These are phyloP conservation scores for Protea cynaroides DNA, from an alignment of 164 flowering plant species.

Conservation along the genomic window DNA sequence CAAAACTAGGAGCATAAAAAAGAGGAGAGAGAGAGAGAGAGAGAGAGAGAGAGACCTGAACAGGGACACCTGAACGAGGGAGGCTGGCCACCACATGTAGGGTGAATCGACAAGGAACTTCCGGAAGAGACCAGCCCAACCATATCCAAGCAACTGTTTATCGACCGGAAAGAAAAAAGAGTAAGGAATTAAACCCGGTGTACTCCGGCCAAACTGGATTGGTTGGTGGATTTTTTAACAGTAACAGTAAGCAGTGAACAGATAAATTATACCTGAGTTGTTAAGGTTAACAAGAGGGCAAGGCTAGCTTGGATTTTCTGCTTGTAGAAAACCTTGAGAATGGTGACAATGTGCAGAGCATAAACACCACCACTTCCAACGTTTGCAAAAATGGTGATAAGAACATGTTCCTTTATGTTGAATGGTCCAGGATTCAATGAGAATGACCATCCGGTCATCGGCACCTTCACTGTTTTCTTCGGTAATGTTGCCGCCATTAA, in stretches of 20 bases:
- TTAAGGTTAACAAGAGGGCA: too few species aligned
- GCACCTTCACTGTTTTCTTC: too few species aligned
- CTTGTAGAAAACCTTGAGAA: too few species aligned
- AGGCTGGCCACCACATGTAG: slow-evolving; percentile 43
- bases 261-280: too few species aligned
- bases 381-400: slow-evolving; percentile 48
- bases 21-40: not conserved
- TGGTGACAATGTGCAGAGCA: too few species aligned
- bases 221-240: too few species aligned
- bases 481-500: too few species aligned
- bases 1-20: too few species aligned
- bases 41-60: slow-evolving; percentile 22
- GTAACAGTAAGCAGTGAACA: too few species aligned
- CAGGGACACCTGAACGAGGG: slow-evolving; percentile 27
- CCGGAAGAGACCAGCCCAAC: slow-evolving; percentile 69
- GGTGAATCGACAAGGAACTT: slow-evolving; percentile 39
- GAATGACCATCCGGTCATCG: not conserved
- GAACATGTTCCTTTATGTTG: slow-evolving; percentile 50
- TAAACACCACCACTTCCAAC: slow-evolving; percentile 18
- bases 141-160: slow-evolving; percentile 59
- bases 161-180: not conserved
- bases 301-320: too few species aligned
- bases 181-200: too few species aligned
- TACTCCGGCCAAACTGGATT: too few species aligned
- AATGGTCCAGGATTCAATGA: slow-evolving; percentile 54